A percentile compares a stretch with the other conserved stretches of the same genome.
Evolutionary conservation across 495 filamentous ascomycete species (phyloP).

Genomic region (Parathielavia hyrcaniae): DNA sequence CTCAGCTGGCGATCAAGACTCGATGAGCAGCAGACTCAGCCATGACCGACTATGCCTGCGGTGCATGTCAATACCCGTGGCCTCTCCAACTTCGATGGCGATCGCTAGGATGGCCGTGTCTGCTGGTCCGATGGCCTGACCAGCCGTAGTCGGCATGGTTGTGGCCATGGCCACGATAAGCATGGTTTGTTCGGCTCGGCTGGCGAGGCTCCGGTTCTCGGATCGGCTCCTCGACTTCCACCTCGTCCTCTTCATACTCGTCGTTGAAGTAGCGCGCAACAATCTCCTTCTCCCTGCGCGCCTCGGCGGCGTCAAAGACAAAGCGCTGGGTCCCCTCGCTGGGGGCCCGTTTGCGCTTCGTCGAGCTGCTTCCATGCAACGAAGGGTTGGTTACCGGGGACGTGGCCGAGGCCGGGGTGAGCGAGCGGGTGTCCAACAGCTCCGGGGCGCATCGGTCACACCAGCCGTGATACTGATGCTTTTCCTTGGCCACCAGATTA

Average conservation of each 20-base stretch:
- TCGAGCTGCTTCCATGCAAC: conserved; percentile 30
- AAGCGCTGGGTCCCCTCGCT: conserved; percentile 80
- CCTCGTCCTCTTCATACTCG: conserved; percentile 72
- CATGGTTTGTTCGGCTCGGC: conserved; percentile 18
- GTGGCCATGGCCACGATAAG: conserved; percentile 14
- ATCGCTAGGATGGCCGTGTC: conserved; percentile 22
- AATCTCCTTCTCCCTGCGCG: conserved; percentile 59
- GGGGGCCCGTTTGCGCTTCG: conserved; percentile 46
- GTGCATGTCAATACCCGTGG: conserved; percentile 15
- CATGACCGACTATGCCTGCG: background rate
- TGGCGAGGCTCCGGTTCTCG: conserved; percentile 29
- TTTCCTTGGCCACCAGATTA: conserved; percentile 51
- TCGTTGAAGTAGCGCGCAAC: conserved; percentile 65
- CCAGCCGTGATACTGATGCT: conserved; percentile 34
- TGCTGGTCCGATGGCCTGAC: conserved; percentile 19
- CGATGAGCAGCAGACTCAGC: background rate
- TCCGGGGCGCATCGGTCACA: conserved; percentile 41
- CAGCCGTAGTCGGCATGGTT: conserved; percentile 24
- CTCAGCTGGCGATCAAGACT: no score
- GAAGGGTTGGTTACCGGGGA: conserved; percentile 37
- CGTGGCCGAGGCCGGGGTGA: conserved; percentile 32
- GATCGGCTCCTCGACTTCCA: conserved; percentile 54
- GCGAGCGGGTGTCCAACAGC: conserved; percentile 28
- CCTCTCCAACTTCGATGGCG: conserved; percentile 24
- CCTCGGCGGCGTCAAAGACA: conserved; percentile 76